Conservation (phyloP, 2,329 filamentous ascomycete genomes). For the Sclerotinia spermophila region DNA sequence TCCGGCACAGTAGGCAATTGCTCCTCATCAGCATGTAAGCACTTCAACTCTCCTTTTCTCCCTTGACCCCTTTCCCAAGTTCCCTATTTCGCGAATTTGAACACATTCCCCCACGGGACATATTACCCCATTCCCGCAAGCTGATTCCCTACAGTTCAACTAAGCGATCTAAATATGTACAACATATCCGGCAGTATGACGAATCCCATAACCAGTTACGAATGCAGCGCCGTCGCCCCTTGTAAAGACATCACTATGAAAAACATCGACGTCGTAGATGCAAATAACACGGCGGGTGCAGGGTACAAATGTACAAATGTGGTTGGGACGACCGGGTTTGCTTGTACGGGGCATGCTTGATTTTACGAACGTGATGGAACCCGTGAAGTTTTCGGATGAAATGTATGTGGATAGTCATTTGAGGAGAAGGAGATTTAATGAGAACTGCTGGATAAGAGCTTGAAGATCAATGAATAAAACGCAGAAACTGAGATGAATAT, state of each 20-base stretch:
- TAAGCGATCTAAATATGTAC: conserved; percentile 4
- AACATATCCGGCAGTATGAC: conserved; percentile 11
- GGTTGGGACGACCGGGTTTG: neutral
- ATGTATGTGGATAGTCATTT: neutral
- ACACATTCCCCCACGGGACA: too few relatives aligned
- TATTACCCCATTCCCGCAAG: neutral
- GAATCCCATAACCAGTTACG: conserved; percentile 7
- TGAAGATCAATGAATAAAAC: neutral
- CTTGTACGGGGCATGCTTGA: neutral
- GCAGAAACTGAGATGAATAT: too few relatives aligned
- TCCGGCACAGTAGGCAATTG: conserved; percentile 40
- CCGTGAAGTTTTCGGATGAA: neutral
- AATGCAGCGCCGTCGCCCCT: conserved; percentile 9
- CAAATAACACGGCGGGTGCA: neutral
- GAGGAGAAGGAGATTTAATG: neutral
- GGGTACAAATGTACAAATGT: conserved; percentile 17
- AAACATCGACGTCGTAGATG: neutral
- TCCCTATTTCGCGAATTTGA: neutral
- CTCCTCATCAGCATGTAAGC: conserved; percentile 34
- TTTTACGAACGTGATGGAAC: neutral
- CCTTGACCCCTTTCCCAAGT: neutral
- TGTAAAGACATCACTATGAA: conserved; percentile 12
- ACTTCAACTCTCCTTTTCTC: neutral
- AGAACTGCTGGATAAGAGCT: neutral
- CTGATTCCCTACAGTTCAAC: neutral